Base-by-base conservation (phyloP, 306 rosid genomes). In the Ziziphus jujuba region DNA sequence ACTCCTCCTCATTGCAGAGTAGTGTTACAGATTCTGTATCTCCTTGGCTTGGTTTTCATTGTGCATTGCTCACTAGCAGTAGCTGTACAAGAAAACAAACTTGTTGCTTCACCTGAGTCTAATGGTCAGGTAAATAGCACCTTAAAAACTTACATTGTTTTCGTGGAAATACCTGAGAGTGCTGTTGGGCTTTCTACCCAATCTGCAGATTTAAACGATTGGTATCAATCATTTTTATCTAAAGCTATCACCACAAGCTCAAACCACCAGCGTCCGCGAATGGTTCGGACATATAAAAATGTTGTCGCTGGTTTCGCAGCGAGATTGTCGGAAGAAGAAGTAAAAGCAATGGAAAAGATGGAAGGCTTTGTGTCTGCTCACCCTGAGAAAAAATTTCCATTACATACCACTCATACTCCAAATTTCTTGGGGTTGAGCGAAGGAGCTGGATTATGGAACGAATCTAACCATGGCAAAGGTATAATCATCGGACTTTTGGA, bases 281-380 rank as follows among this genome's bases (percentile, higher is more conserved):
- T 84, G 56, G 71, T 85, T 40, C 74, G 87, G 50, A 52, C 87
- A 2, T 90, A 85, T 56, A 49, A 22, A 14, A 69, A 84, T 23
- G 90, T 87, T 62, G 54, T 74, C 53, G 78, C 83, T 47, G 97
- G 92, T 8, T 88, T 91, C 71, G 86, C 92, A 6, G 95, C 87
- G 56, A 84, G 78, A 56, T 72, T 91, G 63, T 80, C 86, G 3
- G 63, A 45, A 2, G 84, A 84, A 54, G 85, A 91, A 44, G 77
- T 64, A n/a, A 75, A 69, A 70, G 81, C 45, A 0, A 74, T 88
- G 76, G 59, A 72, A 56, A 31, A 63, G 47, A 88, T 74, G 59
- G 61, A 75, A 17, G 97, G 92, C 50, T 79, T 91, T n/a, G 23
- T 91, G 19, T 79, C 79, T 0, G 89, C 87, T 43, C 75, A 17